Percentiles rank a stretch among this genome's conserved stretches.
Conservation (phyloP, 192 early-diverging fungal genomes). For the Glomus cerebriforme region DNA sequence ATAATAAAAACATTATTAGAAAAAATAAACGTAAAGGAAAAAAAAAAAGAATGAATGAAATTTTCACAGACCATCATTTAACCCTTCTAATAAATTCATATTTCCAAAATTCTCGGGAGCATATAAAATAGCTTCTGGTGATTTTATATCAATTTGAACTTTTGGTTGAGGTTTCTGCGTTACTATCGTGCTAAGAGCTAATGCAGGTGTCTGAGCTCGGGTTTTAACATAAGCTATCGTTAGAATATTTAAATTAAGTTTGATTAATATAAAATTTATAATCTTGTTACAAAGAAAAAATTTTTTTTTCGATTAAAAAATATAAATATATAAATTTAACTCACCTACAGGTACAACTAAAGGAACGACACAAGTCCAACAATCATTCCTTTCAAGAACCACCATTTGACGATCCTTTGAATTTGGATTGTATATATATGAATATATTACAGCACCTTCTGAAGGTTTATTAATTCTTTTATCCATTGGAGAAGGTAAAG, state of each 20-base stretch:
- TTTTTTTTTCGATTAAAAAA: too few relatives aligned
- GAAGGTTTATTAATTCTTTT: slow-evolving; percentile 35
- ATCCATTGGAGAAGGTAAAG: slow-evolving; percentile 25
- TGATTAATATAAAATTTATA: neutral
- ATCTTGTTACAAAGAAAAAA: neutral
- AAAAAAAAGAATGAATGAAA: neutral
- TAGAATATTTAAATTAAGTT: neutral
- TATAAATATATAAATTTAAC: slow-evolving; percentile 8
- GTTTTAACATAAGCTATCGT: slow-evolving; percentile 43
- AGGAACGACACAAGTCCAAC: slow-evolving; percentile 51
- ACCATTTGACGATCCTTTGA: slow-evolving; percentile 44
- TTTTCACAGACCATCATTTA: slow-evolving; percentile 48
- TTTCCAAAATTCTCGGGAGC: slow-evolving; percentile 54
- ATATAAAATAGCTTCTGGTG: slow-evolving; percentile 47
- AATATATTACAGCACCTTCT: slow-evolving; percentile 47
- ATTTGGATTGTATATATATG: slow-evolving; percentile 49
- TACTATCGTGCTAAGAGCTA: slow-evolving; percentile 42
- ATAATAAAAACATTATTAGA: neutral
- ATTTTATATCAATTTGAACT: slow-evolving; percentile 34
- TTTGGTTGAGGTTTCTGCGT: slow-evolving; percentile 40
- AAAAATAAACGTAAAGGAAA: too few relatives aligned
- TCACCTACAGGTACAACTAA: slow-evolving; percentile 60
- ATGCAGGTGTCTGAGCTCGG: slow-evolving; percentile 39
- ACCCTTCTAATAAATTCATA: slow-evolving; percentile 54
- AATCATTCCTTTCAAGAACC: slow-evolving; percentile 43